Conservation (phyloP, 345 rosid genomes). For the Eutrema japonicum region DNA sequence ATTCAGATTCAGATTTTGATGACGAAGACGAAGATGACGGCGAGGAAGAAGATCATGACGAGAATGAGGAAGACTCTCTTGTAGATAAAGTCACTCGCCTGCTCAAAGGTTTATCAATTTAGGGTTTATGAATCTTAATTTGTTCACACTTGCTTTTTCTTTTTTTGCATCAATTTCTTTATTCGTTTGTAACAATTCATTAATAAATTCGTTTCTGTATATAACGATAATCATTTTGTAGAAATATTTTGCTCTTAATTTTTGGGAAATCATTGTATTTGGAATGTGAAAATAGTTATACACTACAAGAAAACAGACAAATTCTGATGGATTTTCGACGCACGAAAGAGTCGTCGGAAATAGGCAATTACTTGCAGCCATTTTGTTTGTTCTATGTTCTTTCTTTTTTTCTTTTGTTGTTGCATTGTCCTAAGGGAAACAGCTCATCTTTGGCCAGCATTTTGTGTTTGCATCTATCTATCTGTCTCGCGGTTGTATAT, state of each 20-base stretch:
- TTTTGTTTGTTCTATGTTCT: background rate
- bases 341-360: too few relatives aligned
- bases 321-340: too few relatives aligned
- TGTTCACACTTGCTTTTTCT: background rate
- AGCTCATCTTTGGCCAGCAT: background rate
- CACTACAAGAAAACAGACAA: too few relatives aligned
- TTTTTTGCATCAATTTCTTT: background rate
- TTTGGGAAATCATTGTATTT: background rate
- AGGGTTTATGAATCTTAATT: slow-evolving; percentile 27
- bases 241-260: background rate
- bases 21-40: slow-evolving; percentile 24
- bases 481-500: background rate
- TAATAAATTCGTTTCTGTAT: background rate
- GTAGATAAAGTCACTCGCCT: slow-evolving; percentile 49
- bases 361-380: background rate
- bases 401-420: background rate
- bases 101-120: slow-evolving; percentile 50
- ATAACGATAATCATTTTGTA: background rate
- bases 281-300: background rate
- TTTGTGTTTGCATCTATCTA: slow-evolving; percentile 11
- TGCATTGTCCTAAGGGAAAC: slow-evolving; percentile 1
- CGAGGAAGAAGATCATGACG: slow-evolving; percentile 41
- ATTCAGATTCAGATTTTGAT: slow-evolving; percentile 35
- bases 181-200: background rate
- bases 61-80: slow-evolving; percentile 47